Percentiles rank a stretch among this genome's conserved stretches.
phyloP scores from a whole-genome alignment of 805 yeast genomes.

The Wickerhamiella parazyma region DNA sequence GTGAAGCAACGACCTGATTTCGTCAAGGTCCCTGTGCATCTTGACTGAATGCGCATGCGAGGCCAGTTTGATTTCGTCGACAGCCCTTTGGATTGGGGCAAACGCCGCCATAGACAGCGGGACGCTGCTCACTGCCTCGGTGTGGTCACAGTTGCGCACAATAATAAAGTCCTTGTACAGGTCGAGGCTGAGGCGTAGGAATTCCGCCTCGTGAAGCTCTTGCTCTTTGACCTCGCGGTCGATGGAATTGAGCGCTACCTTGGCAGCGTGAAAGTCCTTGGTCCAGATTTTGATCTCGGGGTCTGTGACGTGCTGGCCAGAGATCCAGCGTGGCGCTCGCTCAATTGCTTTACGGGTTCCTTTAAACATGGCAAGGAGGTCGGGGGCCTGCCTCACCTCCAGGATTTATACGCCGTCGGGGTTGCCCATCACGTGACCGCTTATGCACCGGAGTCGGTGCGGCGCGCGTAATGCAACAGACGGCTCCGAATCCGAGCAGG shows the following conservation, averaged over 20 bases:
- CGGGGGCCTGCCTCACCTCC: too few relatives aligned
- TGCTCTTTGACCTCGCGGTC: constrained; percentile 5
- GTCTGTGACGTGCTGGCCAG: constrained; percentile 3
- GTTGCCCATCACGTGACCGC: background rate
- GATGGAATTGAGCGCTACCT: constrained; percentile 4
- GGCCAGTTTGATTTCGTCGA: background rate
- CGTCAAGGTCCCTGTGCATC: background rate
- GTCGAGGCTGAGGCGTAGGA: background rate
- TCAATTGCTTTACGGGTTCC: constrained; percentile 5
- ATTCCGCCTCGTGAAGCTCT: background rate
- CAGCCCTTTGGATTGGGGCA: background rate
- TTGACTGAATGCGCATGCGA: background rate
- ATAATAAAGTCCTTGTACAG: background rate
- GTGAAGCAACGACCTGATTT: background rate
- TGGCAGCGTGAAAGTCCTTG: constrained; percentile 6
- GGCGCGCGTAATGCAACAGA: too few relatives aligned
- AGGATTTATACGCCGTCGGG: background rate
- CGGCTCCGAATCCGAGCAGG: too few relatives aligned
- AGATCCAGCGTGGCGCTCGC: constrained; percentile 3
- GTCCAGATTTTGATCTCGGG: constrained; percentile 6
- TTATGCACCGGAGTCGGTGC: background rate
- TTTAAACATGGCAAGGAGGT: background rate
- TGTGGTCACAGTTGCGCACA: constrained; percentile 1
- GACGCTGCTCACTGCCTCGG: background rate
- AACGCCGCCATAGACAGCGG: background rate